Percentiles rank a stretch among this genome's conserved stretches.
phyloP scores from a whole-genome alignment of 345 rosid species.

The Bruguiera sexangula region DNA sequence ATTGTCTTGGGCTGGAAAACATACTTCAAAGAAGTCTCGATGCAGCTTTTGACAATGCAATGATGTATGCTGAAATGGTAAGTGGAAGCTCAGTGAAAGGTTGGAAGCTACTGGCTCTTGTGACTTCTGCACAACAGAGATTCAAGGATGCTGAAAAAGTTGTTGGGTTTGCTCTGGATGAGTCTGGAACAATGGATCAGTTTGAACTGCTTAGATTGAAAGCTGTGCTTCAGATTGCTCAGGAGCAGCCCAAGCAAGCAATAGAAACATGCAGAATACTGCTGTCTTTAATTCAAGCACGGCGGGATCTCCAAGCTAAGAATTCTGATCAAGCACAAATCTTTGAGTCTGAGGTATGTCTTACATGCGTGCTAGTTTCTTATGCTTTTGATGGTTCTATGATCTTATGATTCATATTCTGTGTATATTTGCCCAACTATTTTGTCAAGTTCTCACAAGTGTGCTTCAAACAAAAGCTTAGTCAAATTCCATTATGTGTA shows the following conservation, averaged over 20 bases:
- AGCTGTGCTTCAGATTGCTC: constrained; percentile 75
- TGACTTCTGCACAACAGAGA: constrained; percentile 38
- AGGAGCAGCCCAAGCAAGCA: constrained; percentile 82
- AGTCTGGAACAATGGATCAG: constrained; percentile 57
- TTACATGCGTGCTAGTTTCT: background rate
- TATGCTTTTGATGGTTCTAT: background rate
- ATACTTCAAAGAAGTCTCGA: constrained; percentile 76
- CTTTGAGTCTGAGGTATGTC: constrained; percentile 41
- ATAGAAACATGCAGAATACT: constrained; percentile 76
- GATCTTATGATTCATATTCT: background rate
- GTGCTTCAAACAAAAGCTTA: background rate
- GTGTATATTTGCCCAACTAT: too few relatives aligned
- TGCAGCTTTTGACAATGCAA: background rate
- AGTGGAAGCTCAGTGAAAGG: constrained; percentile 50
- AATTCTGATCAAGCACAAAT: constrained; percentile 24
- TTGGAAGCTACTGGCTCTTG: constrained; percentile 69
- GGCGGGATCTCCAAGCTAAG: constrained; percentile 46
- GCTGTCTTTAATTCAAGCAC: constrained; percentile 67
- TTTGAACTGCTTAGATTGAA: constrained; percentile 74
- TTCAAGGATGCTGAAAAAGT: too few relatives aligned
- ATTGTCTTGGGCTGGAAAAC: constrained; percentile 65
- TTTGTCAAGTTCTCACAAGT: background rate
- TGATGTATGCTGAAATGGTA: constrained; percentile 40
- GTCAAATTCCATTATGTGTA: background rate
- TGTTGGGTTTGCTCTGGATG: constrained; percentile 49